Conservation (phyloP, 2,329 filamentous ascomycete species). For the Alternaria rosae region DNA sequence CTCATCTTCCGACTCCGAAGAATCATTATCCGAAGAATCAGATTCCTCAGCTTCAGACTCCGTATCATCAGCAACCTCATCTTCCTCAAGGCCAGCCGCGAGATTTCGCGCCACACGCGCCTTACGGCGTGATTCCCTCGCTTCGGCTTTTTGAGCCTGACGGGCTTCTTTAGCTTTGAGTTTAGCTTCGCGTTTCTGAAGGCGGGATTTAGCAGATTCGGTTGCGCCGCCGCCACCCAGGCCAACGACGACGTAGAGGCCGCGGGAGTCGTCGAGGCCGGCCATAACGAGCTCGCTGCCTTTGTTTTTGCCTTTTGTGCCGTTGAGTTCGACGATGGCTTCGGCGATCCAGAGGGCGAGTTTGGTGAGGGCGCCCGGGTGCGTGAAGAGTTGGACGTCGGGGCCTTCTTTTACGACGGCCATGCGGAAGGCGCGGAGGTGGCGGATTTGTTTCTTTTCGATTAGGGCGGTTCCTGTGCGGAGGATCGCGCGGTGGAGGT, state of each 20-base stretch:
- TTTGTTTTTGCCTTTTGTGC: conserved; percentile 70
- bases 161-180: conserved; percentile 62
- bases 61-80: conserved; percentile 59
- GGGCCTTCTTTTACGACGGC: conserved; percentile 95
- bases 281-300: conserved; percentile 89
- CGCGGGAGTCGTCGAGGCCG: conserved; percentile 83
- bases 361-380: conserved; percentile 91
- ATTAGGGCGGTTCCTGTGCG: conserved; percentile 90
- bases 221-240: conserved; percentile 84
- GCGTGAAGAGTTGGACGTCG: conserved; percentile 88
- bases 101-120: conserved; percentile 39
- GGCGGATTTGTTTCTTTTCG: conserved; percentile 91
- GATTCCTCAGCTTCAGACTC: conserved; percentile 64
- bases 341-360: conserved; percentile 94
- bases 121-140: conserved; percentile 67
- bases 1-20: conserved; percentile 50
- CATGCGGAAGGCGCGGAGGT: conserved; percentile 91
- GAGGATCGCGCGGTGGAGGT: conserved; percentile 90
- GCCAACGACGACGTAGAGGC: conserved; percentile 91
- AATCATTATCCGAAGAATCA: conserved; percentile 60
- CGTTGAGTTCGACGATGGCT: conserved; percentile 88
- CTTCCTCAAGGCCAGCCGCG: conserved; percentile 68
- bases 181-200: conserved; percentile 71
- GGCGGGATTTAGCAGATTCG: conserved; percentile 63
- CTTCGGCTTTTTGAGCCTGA: conserved; percentile 64